phyloP scores from a whole-genome alignment of 768 basidiomycete species.

The Lactifluus pinguis region DNA sequence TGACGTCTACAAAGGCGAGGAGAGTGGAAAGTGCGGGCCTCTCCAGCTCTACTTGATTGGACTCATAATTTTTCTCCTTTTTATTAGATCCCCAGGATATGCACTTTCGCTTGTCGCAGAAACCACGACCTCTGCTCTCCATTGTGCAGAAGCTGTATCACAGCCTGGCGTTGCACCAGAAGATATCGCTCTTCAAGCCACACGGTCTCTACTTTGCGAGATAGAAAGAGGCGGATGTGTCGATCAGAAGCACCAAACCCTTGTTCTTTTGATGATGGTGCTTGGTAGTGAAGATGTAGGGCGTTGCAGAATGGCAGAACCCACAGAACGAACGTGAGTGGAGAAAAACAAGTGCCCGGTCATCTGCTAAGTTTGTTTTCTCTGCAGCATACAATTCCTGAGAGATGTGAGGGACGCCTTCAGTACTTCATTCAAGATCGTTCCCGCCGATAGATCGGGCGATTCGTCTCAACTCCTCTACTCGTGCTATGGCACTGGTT shows the following conservation, averaged over 20 bases:
- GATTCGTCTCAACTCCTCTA: slow-evolving; percentile 55
- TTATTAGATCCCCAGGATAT: slow-evolving; percentile 95
- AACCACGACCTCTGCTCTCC: slow-evolving; percentile 82
- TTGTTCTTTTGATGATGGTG: slow-evolving; percentile 85
- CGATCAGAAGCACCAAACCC: slow-evolving; percentile 78
- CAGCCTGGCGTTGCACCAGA: slow-evolving; percentile 81
- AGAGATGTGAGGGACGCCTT: slow-evolving; percentile 76
- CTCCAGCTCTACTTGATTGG: not conserved
- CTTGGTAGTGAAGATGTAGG: slow-evolving; percentile 98
- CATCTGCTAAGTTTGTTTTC: slow-evolving; percentile 12
- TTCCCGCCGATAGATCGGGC: slow-evolving; percentile 45
- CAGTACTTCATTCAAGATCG: slow-evolving; percentile 90
- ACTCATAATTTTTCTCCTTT: not conserved
- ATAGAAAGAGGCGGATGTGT: slow-evolving; percentile 81
- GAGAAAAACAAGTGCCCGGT: not conserved
- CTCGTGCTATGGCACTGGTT: slow-evolving; percentile 89
- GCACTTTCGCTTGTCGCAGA: slow-evolving; percentile 86
- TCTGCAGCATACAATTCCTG: slow-evolving; percentile 77
- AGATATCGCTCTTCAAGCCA: slow-evolving; percentile 79
- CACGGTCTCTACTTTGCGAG: slow-evolving; percentile 70
- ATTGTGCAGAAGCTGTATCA: slow-evolving; percentile 82
- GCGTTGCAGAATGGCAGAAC: slow-evolving; percentile 75
- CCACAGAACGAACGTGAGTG: slow-evolving; percentile 62
- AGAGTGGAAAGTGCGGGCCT: slow-evolving; percentile 82
- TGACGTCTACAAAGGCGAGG: slow-evolving; percentile 95